Conservation (phyloP, 1,284 basidiomycete genomes). For the Trichosporon asahii region DNA sequence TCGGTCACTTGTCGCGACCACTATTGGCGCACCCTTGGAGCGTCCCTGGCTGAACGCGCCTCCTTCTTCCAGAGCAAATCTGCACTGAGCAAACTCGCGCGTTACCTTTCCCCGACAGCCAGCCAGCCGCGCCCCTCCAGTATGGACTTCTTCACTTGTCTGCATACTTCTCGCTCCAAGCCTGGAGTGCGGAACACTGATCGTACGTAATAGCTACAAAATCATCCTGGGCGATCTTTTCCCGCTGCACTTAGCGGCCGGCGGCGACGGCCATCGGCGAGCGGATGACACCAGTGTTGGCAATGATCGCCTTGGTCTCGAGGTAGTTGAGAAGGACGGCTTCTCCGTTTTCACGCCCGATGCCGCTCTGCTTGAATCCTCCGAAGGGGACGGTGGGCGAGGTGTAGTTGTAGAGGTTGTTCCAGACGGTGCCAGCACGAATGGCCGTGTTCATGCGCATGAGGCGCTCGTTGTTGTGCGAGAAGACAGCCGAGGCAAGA, state of each 20-base stretch:
- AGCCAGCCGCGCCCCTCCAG: too few species aligned
- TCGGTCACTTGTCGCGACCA: too few species aligned
- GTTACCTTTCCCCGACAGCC: too few species aligned
- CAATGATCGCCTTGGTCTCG: slow-evolving; percentile 47
- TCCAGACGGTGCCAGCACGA: slow-evolving; percentile 68
- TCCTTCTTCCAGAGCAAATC: too few species aligned
- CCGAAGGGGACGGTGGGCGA: slow-evolving; percentile 18
- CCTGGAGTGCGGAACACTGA: background rate
- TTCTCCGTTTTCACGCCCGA: slow-evolving; percentile 22
- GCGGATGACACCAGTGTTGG: slow-evolving; percentile 32
- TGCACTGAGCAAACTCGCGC: too few species aligned
- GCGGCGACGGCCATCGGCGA: slow-evolving; percentile 19
- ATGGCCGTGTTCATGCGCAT: slow-evolving; percentile 76
- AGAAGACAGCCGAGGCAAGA: slow-evolving; percentile 81
- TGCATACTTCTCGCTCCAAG: background rate
- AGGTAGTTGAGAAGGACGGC: slow-evolving; percentile 20
- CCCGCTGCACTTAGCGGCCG: background rate
- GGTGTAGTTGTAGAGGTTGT: slow-evolving; percentile 22
- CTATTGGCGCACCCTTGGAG: too few species aligned
- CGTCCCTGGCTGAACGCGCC: too few species aligned
- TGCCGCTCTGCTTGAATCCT: slow-evolving; percentile 33
- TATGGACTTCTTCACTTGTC: background rate
- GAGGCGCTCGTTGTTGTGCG: slow-evolving; percentile 77
- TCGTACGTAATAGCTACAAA: background rate
- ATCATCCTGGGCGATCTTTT: background rate